Evolutionary conservation across 192 early-diverging fungal genomes (phyloP).

Genomic region (Powellomyces hirtus): DNA sequence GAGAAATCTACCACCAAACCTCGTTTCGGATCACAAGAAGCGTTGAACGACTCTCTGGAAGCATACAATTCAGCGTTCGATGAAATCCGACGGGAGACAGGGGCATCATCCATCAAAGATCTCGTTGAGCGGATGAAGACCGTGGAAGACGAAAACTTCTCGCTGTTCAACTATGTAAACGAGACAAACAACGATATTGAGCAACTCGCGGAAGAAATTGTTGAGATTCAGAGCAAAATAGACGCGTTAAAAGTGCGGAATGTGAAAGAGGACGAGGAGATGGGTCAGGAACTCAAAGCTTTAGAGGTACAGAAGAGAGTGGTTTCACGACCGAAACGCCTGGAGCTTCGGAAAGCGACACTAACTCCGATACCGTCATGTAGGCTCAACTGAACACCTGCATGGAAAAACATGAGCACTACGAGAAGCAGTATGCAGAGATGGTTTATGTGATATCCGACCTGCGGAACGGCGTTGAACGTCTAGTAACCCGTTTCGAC

Average conservation of each 20-base stretch:
- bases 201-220: conserved; percentile 55
- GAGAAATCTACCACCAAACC: conserved; percentile 29
- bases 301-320: conserved; percentile 36
- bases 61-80: conserved; percentile 52
- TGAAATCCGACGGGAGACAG: conserved; percentile 57
- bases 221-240: conserved; percentile 47
- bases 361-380: too few relatives aligned
- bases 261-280: conserved; percentile 44
- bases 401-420: conserved; percentile 29
- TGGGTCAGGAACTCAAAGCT: conserved; percentile 34
- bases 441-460: conserved; percentile 33
- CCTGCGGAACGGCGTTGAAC: conserved; percentile 39
- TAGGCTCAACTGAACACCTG: conserved; percentile 35
- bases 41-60: conserved; percentile 44
- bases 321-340: not conserved
- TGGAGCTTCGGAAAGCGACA: too few relatives aligned
- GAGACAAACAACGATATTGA: conserved; percentile 65
- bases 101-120: conserved; percentile 49
- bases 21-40: conserved; percentile 46
- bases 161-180: conserved; percentile 67
- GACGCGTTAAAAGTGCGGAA: conserved; percentile 43
- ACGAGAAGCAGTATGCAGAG: conserved; percentile 46
- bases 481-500: conserved; percentile 36
- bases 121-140: conserved; percentile 56
- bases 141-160: conserved; percentile 64